A percentile compares a stretch with the other conserved stretches of the same genome.
Conservation (phyloP, 257 asterid species). For the Fraxinus americana region DNA sequence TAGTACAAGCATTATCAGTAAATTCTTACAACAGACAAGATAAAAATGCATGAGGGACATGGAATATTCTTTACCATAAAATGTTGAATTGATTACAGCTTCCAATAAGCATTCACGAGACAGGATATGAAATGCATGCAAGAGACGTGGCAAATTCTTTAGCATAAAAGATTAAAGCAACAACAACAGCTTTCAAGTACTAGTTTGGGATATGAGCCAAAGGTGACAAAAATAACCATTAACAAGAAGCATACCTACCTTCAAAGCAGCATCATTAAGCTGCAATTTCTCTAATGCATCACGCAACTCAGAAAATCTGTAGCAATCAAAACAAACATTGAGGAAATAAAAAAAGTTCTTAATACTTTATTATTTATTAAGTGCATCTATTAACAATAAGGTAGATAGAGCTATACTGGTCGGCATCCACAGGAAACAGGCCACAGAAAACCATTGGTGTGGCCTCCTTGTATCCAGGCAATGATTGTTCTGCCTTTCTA, state of each 20-base stretch:
- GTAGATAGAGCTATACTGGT: slow-evolving; percentile 63
- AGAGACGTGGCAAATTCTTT: not conserved
- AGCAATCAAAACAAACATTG: slow-evolving; percentile 17
- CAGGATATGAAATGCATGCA: not conserved
- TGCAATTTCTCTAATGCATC: slow-evolving; percentile 96
- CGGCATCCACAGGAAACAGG: slow-evolving; percentile 95
- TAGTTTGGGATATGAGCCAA: not conserved
- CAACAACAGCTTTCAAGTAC: slow-evolving; percentile 6
- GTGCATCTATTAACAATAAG: slow-evolving; percentile 6
- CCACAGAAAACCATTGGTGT: slow-evolving; percentile 99
- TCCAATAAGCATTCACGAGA: not conserved
- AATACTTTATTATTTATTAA: slow-evolving; percentile 10
- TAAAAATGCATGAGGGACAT: not conserved
- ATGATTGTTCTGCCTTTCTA: slow-evolving; percentile 77
- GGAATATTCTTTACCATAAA: not conserved
- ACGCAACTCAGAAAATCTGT: slow-evolving; percentile 86
- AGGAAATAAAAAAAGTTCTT: slow-evolving; percentile 18
- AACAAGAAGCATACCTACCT: slow-evolving; percentile 48
- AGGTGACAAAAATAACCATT: slow-evolving; percentile 12
- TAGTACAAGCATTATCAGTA: not conserved
- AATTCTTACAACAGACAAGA: not conserved
- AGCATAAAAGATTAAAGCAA: not conserved
- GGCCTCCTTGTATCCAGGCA: slow-evolving; percentile 96
- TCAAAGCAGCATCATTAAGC: slow-evolving; percentile 96
- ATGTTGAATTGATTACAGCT: not conserved